Evolutionary conservation across 495 filamentous ascomycete species (phyloP), one percentile per base, ranked within the genome.

Genomic region (Aspergillus diversus): DNA sequence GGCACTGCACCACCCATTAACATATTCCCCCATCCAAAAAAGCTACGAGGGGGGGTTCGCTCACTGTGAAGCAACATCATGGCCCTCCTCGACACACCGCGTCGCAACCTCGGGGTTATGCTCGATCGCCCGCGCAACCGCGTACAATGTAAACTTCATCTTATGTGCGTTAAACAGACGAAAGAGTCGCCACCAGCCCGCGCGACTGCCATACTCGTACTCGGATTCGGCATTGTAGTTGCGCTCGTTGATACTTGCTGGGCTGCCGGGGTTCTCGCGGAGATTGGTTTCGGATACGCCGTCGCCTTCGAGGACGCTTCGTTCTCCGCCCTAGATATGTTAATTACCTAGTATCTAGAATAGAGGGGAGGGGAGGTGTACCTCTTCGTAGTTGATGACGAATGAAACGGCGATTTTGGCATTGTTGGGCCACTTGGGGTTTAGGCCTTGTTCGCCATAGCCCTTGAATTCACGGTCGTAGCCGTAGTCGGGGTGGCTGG

Each of bases 311-410:
- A 60, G 58, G 49, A 60, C 58, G 37, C 49, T 54, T 16, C 37
- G 50, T 60, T 60, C 57, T 21, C 47, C 48, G 47, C 57, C 57
- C 57, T 60, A 7, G 7, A 17, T 3, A 27, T 17, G 47, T 21
- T 12, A 50, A 43, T 5, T 50, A 11, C 5, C 7, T 31, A 50
- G 47, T 5, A 2, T 27, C 16, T 2, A 50, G 47, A 11, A 12
- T 0, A 21, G 5, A 50, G 5, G 5, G 16, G 47, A 4, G n/a
- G 52, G 31, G 11, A 52, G 11, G 13, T 0, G 6, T 34, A 55
- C 59, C 52, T 61, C 59, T 35, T 61, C 59, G 31, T 61, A 61
- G 21, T 61, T 61, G 21, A 61, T 55, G n/a, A 61, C 59, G 7
- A 61, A 55, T 1, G 35, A 47, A 11, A 61, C 59, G 0, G 43